These are phyloP conservation scores for Fomitopsis palustris DNA, from an alignment of 1,284 basidiomycete species.

Conservation along the genomic window DNA sequence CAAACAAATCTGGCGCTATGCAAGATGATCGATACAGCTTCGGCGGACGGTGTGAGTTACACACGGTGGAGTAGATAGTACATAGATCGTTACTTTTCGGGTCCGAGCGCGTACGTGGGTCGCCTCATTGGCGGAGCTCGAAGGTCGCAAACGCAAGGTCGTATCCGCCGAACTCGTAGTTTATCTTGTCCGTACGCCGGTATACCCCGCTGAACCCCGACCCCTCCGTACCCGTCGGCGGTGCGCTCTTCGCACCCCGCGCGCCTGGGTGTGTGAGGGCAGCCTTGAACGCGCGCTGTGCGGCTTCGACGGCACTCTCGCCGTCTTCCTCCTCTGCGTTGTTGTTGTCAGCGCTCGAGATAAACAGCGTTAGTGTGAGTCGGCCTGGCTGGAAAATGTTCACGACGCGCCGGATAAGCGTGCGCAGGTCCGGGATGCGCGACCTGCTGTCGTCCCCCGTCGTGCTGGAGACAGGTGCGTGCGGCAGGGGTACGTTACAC, in stretches of 20 bases:
- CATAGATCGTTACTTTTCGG: not conserved
- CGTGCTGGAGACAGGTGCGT: conserved; percentile 22
- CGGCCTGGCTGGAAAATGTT: conserved; percentile 90
- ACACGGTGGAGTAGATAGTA: not conserved
- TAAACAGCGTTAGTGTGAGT: conserved; percentile 89
- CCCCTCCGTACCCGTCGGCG: conserved; percentile 5
- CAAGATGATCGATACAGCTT: not conserved
- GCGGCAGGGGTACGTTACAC: conserved; percentile 88
- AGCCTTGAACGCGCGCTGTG: conserved; percentile 65
- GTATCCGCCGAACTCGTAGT: conserved; percentile 97
- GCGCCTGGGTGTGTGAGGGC: conserved; percentile 40
- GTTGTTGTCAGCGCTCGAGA: conserved; percentile 64
- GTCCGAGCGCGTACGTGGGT: not conserved
- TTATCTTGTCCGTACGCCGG: conserved; percentile 91
- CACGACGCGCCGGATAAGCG: conserved; percentile 85
- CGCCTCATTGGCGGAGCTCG: conserved; percentile 40
- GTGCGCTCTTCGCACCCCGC: conserved; percentile 7
- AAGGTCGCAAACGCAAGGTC: conserved; percentile 93
- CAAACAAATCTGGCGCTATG: not conserved
- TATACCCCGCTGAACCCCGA: conserved; percentile 38
- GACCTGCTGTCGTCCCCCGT: conserved; percentile 22
- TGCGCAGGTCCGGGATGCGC: conserved; percentile 70
- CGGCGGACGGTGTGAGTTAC: not conserved
- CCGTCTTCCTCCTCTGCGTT: conserved; percentile 46
- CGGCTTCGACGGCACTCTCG: conserved; percentile 57